Evolutionary conservation across 169 alveolate species (phyloP), one percentile per base, ranked within the genome.

Genomic region (Babesia divergens): DNA sequence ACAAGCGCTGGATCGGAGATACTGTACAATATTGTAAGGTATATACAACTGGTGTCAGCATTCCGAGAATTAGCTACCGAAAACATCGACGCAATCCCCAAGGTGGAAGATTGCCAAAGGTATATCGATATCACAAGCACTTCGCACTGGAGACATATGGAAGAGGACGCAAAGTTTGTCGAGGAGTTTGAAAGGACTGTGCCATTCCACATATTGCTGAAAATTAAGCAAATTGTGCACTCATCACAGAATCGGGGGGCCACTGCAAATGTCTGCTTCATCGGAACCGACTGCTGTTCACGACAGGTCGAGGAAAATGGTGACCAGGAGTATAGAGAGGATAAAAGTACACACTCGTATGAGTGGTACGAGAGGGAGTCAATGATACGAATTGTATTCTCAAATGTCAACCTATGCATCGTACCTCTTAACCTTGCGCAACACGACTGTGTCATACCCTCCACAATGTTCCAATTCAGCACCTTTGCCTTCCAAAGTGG

Each of bases 1-100:
- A 64, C 82, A 18, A 24, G 76, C 50, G 55, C 75, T 18, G 68
- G 44, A 18, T 67, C 72, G 14, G 64, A 56, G 29, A 53, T 54
- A 28, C 38, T 77, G 49, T 69, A 67, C 74, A 69, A 67, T 42
- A 37, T 77, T 44, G 54, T 77, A 20, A 47, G 68, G 50, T 68
- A 58, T 59, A 59, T 77, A 28, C 80, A 58, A 16, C 43, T 77
- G 18, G 22, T 32, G 3, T 66, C 82, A 3, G 29, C 68, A 28
- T 77, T 34, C 64, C 35, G 54, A 20, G 50, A 53, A 8, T 26
- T 24, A 13, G 55, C 82, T 28, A 49, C 52, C 7, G 65, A 28
- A 6, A 22, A 28, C 58, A 18, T 50, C 59, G 53, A 69, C 51
- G 64, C 51, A 18, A 16, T 51, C 24, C 86, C 86, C n/a, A 42